phyloP scores from a whole-genome alignment of 345 rosid genomes.

The Excoecaria cochinchinensis region DNA sequence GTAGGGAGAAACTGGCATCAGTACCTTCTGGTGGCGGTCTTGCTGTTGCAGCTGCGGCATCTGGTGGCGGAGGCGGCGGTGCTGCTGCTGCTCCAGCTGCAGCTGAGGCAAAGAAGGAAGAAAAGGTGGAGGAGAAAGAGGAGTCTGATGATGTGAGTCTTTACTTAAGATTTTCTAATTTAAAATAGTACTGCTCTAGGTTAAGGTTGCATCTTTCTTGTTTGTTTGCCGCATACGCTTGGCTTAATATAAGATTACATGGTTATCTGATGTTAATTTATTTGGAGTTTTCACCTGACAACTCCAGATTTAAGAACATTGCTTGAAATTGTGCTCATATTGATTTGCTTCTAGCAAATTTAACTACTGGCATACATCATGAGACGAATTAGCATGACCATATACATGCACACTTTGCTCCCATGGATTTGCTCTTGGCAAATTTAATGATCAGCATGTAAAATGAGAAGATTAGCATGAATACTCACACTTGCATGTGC shows the following conservation, averaged over 20 bases:
- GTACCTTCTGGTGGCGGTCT: conserved; percentile 29
- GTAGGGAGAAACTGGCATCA: conserved; percentile 28
- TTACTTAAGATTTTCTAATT: neutral
- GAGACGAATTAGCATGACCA: no score
- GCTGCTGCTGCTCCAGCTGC: conserved; percentile 9
- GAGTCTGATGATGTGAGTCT: conserved; percentile 19
- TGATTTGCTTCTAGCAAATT: no score
- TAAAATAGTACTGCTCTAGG: neutral
- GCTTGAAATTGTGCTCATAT: no score
- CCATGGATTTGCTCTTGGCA: no score
- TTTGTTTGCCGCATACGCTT: neutral
- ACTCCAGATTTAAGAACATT: no score
- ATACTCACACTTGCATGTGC: no score
- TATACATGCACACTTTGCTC: no score
- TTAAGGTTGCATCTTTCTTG: neutral
- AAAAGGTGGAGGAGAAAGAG: conserved; percentile 25
- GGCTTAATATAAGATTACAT: no score
- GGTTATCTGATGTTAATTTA: neutral
- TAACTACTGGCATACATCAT: no score
- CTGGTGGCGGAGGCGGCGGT: neutral
- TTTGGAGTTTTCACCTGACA: neutral
- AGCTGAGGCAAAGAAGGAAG: conserved; percentile 23
- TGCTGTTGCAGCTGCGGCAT: conserved; percentile 1
- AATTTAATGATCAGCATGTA: no score
- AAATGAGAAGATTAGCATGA: no score